Evolutionary conservation across 2,329 filamentous ascomycete species (phyloP).

Genomic region (Apiospora sp.): DNA sequence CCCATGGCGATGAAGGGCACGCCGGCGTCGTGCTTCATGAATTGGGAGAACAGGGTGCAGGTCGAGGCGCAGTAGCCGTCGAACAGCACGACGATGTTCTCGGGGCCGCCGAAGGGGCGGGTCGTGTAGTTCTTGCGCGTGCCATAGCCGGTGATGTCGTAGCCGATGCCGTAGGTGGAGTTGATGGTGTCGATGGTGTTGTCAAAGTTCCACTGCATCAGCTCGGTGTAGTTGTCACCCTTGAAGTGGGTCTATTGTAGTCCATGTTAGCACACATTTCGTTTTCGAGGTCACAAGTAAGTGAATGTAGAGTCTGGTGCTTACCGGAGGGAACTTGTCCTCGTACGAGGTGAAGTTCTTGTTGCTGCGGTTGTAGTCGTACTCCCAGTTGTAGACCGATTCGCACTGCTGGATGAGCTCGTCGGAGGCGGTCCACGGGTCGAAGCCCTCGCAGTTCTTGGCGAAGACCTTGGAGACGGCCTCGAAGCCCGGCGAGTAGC

Average conservation of each 20-base stretch:
- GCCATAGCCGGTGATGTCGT: conserved; percentile 59
- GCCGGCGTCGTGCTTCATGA: conserved; percentile 59
- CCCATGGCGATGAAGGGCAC: conserved; percentile 64
- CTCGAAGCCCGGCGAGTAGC: conserved; percentile 49
- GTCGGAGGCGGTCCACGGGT: conserved; percentile 36
- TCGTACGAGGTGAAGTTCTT: conserved; percentile 59
- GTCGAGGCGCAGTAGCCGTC: conserved; percentile 67
- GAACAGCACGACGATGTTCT: conserved; percentile 66
- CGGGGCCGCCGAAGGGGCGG: conserved; percentile 60
- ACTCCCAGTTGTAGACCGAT: conserved; percentile 58
- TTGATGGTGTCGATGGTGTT: conserved; percentile 52
- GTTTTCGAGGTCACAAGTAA: not conserved
- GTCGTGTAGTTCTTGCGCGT: conserved; percentile 50
- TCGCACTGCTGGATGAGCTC: conserved; percentile 53
- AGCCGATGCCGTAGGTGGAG: conserved; percentile 50
- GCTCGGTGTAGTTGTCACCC: conserved; percentile 61
- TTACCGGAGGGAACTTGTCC: conserved; percentile 53
- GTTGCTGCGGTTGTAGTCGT: conserved; percentile 56
- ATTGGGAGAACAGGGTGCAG: conserved; percentile 64
- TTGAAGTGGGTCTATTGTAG: conserved; percentile 42
- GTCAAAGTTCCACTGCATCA: conserved; percentile 60
- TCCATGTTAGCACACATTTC: not conserved
- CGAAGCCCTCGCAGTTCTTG: conserved; percentile 37
- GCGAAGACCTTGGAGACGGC: conserved; percentile 41
- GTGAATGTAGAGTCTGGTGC: too few species aligned